Base-by-base conservation (phyloP, 2,329 filamentous ascomycete species). In the Aspergillus tamarii region DNA sequence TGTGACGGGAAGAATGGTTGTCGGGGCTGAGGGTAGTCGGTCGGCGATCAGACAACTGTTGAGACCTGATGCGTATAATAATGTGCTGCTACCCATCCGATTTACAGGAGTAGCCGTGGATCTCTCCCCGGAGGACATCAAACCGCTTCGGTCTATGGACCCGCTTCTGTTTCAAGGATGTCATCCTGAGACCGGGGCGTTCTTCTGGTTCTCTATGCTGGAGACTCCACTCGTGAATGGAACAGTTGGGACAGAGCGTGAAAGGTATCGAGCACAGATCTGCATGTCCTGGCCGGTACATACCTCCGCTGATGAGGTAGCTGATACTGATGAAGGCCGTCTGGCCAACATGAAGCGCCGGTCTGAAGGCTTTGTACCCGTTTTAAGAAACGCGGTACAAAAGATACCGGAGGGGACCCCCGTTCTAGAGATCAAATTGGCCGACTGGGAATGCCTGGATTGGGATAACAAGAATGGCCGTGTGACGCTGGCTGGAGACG, bases 61-160 rank as follows among this genome's bases (percentile, higher is more conserved):
- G 12, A 60, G 71, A n/a, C 71, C 71, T 0, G 69, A 69, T 34
- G 57, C 67, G 1, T 73, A 67, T 59, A 59, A 54, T 28, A 73
- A 73, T 52, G 19, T 36, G 19, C 65, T 60, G 6, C 64, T 73
- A 1, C 65, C 62, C 0, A 66, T 73, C 41, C 67, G 70, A 5
- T 73, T 73, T 43, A 73, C 68, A 0, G 71, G 71, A 1, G 70
- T 72, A 9, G 69, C 67, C 1, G 66, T 72, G 0, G 64, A 70
- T 34, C 80, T 82, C 21, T 87, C 85, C 53, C 80, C 80, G 5
- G 86, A 80, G 0, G 84, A 87, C 72, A 85, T 87, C 70, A 77
- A 83, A 48, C 85, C 86, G 62, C 81, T 86, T 70, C 88, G 84
- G 0, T 84, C 85, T 0, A 80, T 85, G 45, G 85, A 79, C 66